Base-by-base conservation (phyloP, 306 rosid genomes). In the Oemleria cerasiformis region DNA sequence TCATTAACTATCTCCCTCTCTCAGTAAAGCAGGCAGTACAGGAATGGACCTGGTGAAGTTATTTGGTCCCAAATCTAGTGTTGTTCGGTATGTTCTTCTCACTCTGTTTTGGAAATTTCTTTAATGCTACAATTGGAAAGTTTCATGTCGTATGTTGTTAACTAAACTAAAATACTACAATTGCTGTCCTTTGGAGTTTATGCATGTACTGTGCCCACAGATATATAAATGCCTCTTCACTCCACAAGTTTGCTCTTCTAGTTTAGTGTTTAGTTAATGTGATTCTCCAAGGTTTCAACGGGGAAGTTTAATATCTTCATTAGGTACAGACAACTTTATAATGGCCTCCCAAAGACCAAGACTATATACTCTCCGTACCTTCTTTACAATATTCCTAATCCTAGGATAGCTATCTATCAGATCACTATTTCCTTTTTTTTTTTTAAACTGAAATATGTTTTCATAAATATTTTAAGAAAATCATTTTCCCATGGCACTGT, bases 21-120 rank as follows among this genome's bases (percentile, higher is more conserved):
- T 71, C 88, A 91, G 99, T 78, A 94, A 86, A 88, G 82, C 82
- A 57, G 88, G 96, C 41, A 84, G 86, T 60, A 74, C 81, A 51
- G 94, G 91, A 13, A 76, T 94, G 86, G 99, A 91, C 88, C 73
- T 91, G 84, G 87, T 91, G 81, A 94, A 86, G 91, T 78, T 92
- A 78, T 91, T 91, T 81, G 95, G 97, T 79, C 89, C 84, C 17
- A 91, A 72, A 84, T 89, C 96, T 41, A 89, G 84, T 63, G 96
- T 89, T 48, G 79, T 94, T 74, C 88, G 96, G 97, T 94, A 78
- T 83, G 97, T 87, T 20, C 71, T 70, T 12, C 30, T 64, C 74
- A 41, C 63, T 36, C 57, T 64, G 21, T 65, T 56, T 16, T 30
- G 12, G 38, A 47, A 25, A 0, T 72, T 65, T 40, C 20, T 77